Conservation (phyloP, 1,139 yeast genomes). For the Lodderomyces margitis region DNA sequence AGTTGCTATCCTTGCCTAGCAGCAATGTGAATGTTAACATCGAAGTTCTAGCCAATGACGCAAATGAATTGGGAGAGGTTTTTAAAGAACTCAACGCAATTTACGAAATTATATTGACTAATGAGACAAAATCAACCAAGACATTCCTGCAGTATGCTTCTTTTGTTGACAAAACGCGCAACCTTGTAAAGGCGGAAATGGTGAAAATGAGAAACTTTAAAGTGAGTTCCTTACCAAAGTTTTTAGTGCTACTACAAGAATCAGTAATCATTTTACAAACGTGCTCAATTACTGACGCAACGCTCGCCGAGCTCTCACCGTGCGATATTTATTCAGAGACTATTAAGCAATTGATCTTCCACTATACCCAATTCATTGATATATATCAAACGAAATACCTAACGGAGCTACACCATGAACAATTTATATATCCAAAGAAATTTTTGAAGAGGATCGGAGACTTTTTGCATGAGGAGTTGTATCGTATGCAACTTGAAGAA, state of each 20-base stretch:
- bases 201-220: conserved; percentile 24
- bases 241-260: conserved; percentile 22
- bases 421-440: conserved; percentile 38
- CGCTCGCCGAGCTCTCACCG: conserved; percentile 16
- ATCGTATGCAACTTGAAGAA: conserved; percentile 35
- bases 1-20: conserved; percentile 12
- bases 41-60: conserved; percentile 34
- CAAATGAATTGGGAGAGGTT: conserved; percentile 33
- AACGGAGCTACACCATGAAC: conserved; percentile 40
- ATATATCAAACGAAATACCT: conserved; percentile 39
- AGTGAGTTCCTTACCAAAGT: conserved; percentile 24
- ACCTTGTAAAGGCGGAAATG: conserved; percentile 18
- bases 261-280: conserved; percentile 18
- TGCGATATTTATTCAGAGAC: conserved; percentile 26
- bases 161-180: conserved; percentile 19
- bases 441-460: conserved; percentile 31
- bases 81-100: conserved; percentile 31
- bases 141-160: conserved; percentile 19
- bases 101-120: conserved; percentile 37
- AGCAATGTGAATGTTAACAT: conserved; percentile 19
- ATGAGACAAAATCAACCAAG: conserved; percentile 33
- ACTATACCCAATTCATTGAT: conserved; percentile 35
- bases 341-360: conserved; percentile 31
- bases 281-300: conserved; percentile 17
- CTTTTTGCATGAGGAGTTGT: conserved; percentile 35